Conservation (phyloP, 2,329 filamentous ascomycete genomes). For the Colletotrichum melonis region DNA sequence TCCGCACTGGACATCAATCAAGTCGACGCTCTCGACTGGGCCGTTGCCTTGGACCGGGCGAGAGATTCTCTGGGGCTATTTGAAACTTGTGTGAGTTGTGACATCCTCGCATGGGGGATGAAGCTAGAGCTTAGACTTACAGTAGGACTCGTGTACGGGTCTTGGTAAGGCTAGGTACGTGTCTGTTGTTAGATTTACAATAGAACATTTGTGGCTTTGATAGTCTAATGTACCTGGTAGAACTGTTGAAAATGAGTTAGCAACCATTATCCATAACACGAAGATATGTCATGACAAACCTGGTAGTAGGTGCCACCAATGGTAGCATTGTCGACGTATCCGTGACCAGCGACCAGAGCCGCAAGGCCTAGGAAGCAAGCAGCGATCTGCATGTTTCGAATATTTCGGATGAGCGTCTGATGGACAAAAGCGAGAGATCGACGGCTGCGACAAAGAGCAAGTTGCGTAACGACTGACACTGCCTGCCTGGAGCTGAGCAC, state of each 20-base stretch:
- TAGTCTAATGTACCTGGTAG: slow-evolving; percentile 43
- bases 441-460: neutral
- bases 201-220: no score
- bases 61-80: slow-evolving; percentile 53
- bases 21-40: slow-evolving; percentile 63
- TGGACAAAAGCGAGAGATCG: neutral
- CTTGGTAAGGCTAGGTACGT: slow-evolving; percentile 38
- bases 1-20: slow-evolving; percentile 67
- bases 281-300: slow-evolving; percentile 33
- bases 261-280: fast-evolving
- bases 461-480: neutral
- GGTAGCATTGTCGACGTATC: slow-evolving; percentile 58
- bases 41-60: slow-evolving; percentile 68
- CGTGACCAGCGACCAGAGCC: slow-evolving; percentile 58
- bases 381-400: slow-evolving; percentile 17
- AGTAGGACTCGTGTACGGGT: slow-evolving; percentile 31
- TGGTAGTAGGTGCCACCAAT: slow-evolving; percentile 54
- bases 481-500: neutral
- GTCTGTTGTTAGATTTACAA: neutral
- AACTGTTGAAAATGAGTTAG: slow-evolving; percentile 39
- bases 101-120: neutral
- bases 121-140: neutral
- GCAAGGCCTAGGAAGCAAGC: slow-evolving; percentile 41
- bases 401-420: neutral
- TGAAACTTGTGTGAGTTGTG: neutral